These are phyloP conservation scores for Pouteria glomerata DNA, from an alignment of 148 eudicot species.

Conservation along the genomic window DNA sequence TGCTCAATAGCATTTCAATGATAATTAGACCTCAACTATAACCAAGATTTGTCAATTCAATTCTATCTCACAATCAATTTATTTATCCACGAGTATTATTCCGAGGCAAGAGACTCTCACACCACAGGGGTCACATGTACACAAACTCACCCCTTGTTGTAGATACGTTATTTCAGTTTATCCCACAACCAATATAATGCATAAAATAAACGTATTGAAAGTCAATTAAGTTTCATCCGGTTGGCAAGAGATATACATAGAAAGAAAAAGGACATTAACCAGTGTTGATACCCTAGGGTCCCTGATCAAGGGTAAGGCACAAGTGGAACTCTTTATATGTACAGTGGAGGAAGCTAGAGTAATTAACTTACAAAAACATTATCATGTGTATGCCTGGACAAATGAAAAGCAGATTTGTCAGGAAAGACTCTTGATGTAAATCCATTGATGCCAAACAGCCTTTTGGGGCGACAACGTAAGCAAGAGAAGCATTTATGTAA, in stretches of 20 bases:
- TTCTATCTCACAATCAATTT: too few relatives aligned
- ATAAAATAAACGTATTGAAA: background rate
- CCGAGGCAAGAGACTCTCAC: too few relatives aligned
- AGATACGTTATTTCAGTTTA: too few relatives aligned
- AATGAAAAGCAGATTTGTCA: slow-evolving; percentile 50
- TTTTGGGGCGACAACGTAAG: slow-evolving; percentile 33
- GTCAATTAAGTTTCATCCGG: background rate
- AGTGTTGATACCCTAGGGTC: background rate
- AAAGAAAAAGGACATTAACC: background rate
- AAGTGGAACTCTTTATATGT: background rate
- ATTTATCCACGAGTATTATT: too few relatives aligned
- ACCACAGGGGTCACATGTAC: too few relatives aligned
- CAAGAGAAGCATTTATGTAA: slow-evolving; percentile 22
- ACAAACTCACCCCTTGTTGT: too few relatives aligned
- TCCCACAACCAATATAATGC: background rate
- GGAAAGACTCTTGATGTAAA: slow-evolving; percentile 42
- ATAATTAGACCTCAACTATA: background rate
- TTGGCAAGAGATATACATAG: background rate
- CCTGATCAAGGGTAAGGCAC: background rate
- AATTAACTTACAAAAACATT: slow-evolving; percentile 48
- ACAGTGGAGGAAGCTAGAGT: slow-evolving; percentile 12
- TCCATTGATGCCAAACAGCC: slow-evolving; percentile 26
- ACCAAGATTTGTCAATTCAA: background rate
- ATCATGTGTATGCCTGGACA: slow-evolving; percentile 32
- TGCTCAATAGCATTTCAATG: too few relatives aligned